Evolutionary conservation across 192 early-diverging fungal species (phyloP).

Genomic region (Gryganskiella cystojenkinii): DNA sequence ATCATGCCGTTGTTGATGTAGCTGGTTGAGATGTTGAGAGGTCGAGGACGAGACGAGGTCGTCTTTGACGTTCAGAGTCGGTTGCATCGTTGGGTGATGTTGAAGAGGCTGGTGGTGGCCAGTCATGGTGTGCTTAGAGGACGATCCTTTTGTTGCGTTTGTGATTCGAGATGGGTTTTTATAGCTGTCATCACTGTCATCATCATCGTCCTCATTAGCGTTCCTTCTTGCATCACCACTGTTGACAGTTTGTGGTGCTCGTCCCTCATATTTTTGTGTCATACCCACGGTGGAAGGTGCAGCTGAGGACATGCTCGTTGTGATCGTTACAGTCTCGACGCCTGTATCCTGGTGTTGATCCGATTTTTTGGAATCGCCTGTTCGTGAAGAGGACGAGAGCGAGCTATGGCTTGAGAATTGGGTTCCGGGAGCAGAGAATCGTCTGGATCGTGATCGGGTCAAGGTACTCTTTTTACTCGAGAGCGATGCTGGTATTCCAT

Average conservation of each 20-base stretch:
- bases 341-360: background rate
- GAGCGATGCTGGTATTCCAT: background rate
- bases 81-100: constrained; percentile 38
- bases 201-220: background rate
- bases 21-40: background rate
- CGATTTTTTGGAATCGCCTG: background rate
- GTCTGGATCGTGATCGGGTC: constrained; percentile 20
- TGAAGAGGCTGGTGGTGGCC: constrained; percentile 14
- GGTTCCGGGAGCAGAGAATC: constrained; percentile 27
- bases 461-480: constrained; percentile 5
- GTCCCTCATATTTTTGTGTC: background rate
- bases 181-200: background rate
- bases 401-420: constrained; percentile 13
- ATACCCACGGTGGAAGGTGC: background rate
- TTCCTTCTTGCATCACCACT: no score
- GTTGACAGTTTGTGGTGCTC: background rate
- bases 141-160: background rate
- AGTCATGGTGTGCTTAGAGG: background rate
- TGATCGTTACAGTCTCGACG: background rate
- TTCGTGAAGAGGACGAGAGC: background rate
- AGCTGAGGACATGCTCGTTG: background rate
- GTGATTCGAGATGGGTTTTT: background rate
- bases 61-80: background rate
- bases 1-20: constrained; percentile 24
- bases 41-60: background rate